phyloP scores from a whole-genome alignment of 2,329 filamentous ascomycete genomes.

The Pseudogymnoascus sp. region DNA sequence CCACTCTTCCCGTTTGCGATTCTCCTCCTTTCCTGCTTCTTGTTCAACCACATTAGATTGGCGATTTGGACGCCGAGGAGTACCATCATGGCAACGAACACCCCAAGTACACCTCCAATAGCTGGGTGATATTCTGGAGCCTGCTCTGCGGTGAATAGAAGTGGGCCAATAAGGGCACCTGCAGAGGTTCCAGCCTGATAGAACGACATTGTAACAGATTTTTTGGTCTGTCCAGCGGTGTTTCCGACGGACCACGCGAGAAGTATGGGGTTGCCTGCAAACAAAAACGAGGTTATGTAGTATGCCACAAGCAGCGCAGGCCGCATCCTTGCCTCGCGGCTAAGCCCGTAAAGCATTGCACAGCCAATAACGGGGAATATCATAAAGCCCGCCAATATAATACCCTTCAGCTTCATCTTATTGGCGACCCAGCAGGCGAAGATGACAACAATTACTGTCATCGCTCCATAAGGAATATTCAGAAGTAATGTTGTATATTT shows the following conservation, averaged over 20 bases:
- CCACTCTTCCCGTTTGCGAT: constrained; percentile 54
- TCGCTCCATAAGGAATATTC: constrained; percentile 37
- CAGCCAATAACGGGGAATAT: constrained; percentile 55
- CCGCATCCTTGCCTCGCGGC: constrained; percentile 37
- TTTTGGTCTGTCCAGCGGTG: constrained; percentile 61
- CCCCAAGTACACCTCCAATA: constrained; percentile 46
- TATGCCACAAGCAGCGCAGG: constrained; percentile 51
- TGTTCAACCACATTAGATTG: constrained; percentile 51
- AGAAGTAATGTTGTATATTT: constrained; percentile 35
- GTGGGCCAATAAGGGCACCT: constrained; percentile 60
- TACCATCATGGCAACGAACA: constrained; percentile 46
- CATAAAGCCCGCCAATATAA: constrained; percentile 45
- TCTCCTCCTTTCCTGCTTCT: constrained; percentile 45
- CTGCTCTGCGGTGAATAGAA: constrained; percentile 52
- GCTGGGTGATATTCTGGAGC: constrained; percentile 53
- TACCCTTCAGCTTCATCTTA: constrained; percentile 49
- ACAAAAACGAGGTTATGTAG: constrained; percentile 60
- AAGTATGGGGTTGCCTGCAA: constrained; percentile 57
- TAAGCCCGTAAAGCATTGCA: constrained; percentile 48
- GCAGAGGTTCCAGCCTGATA: constrained; percentile 56
- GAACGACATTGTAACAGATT: constrained; percentile 54
- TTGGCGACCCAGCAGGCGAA: constrained; percentile 51
- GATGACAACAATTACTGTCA: constrained; percentile 54
- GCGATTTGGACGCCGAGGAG: constrained; percentile 46
- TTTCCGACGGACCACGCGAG: constrained; percentile 64